Conservation (phyloP, 2,329 filamentous ascomycete species). For the Capronia coronata region DNA sequence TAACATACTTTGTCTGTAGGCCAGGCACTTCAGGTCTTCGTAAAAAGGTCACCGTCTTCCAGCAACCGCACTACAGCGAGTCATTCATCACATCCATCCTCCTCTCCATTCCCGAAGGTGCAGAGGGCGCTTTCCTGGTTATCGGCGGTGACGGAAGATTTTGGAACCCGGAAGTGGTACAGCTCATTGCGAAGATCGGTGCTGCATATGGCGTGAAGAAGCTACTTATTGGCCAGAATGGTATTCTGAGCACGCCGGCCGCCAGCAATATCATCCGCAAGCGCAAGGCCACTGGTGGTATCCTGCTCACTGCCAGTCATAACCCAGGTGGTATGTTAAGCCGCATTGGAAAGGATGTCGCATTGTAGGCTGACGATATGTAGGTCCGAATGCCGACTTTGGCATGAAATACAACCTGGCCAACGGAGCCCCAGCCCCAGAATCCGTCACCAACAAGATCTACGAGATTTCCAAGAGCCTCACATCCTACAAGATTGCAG, state of each 20-base stretch:
- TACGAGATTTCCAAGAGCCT: constrained; percentile 85
- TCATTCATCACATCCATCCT: constrained; percentile 91
- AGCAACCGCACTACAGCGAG: constrained; percentile 91
- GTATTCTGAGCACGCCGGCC: constrained; percentile 92
- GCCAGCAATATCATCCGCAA: constrained; percentile 95
- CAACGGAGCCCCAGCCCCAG: constrained; percentile 91
- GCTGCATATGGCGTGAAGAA: constrained; percentile 98
- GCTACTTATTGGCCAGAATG: constrained; percentile 89
- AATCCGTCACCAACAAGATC: constrained; percentile 97
- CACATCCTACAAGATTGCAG: constrained; percentile 83
- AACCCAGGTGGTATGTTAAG: constrained; percentile 79
- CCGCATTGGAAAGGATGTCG: not conserved
- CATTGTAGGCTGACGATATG: constrained; percentile 10
- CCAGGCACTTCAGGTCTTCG: constrained; percentile 79
- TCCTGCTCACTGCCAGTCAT: constrained; percentile 93
- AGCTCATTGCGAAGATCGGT: constrained; percentile 94
- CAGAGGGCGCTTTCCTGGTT: constrained; percentile 78
- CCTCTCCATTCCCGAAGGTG: constrained; percentile 92
- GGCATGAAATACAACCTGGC: constrained; percentile 99
- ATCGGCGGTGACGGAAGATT: constrained; percentile 96
- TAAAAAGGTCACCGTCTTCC: constrained; percentile 98
- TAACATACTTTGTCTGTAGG: constrained; percentile 27
- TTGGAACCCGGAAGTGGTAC: constrained; percentile 94
- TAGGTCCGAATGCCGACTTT: constrained; percentile 89
- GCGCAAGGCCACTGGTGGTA: constrained; percentile 90